Evolutionary conservation across 306 rosid genomes (phyloP).

Genomic region (Glycine tomentella): DNA sequence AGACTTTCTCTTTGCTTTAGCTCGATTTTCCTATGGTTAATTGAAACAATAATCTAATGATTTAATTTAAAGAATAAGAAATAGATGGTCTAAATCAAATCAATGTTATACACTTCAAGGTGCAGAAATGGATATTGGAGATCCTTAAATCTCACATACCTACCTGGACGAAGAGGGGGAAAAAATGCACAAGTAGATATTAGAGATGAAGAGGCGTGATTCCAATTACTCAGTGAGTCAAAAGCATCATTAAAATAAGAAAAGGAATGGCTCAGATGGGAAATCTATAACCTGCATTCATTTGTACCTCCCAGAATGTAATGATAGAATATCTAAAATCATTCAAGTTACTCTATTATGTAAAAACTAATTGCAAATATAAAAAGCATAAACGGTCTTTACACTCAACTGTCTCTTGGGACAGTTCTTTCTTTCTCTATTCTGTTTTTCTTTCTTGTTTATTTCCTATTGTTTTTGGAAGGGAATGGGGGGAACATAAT

Average conservation of each 20-base stretch:
- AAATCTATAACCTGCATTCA: background rate
- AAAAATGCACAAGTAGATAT: background rate
- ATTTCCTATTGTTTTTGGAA: conserved; percentile 5
- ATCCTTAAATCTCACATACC: conserved; percentile 6
- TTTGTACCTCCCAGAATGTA: background rate
- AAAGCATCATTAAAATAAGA: background rate
- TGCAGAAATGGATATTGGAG: background rate
- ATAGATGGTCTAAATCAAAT: background rate
- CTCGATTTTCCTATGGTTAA: background rate
- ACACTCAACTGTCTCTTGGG: conserved; percentile 42
- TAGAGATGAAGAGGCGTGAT: background rate
- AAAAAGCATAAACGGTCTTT: conserved; percentile 36
- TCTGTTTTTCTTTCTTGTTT: conserved; percentile 32
- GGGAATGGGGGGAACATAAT: background rate
- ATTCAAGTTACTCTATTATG: background rate
- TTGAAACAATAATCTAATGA: background rate
- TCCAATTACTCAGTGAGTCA: background rate
- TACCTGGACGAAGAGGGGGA: background rate
- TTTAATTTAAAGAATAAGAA: background rate
- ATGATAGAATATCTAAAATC: background rate
- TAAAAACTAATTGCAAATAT: conserved; percentile 28
- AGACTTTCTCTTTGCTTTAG: background rate
- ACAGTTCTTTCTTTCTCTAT: conserved; percentile 39
- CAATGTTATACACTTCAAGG: background rate
- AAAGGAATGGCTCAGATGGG: background rate